Evolutionary conservation across 2,329 filamentous ascomycete genomes (phyloP).

Genomic region (Pestalotiopsis sp.): DNA sequence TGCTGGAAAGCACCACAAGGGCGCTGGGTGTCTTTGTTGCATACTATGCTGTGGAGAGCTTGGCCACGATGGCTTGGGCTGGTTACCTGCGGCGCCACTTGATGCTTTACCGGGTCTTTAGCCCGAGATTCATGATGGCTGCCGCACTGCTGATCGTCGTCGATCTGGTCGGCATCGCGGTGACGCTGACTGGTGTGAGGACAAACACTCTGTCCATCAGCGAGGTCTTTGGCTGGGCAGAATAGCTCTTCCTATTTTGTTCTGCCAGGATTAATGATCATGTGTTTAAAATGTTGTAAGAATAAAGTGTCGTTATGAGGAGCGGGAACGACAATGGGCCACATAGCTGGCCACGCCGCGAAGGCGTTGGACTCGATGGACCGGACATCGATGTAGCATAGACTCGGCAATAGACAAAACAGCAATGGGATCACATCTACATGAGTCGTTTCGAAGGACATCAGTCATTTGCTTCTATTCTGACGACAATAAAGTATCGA

Average conservation of each 20-base stretch:
- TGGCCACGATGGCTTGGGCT: slow-evolving; percentile 90
- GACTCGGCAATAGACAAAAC: neutral
- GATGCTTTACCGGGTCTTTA: slow-evolving; percentile 96
- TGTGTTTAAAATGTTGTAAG: neutral
- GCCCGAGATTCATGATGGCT: slow-evolving; percentile 86
- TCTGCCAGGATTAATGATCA: neutral
- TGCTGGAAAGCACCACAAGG: slow-evolving; percentile 72
- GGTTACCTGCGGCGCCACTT: slow-evolving; percentile 86
- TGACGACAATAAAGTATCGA: too few relatives aligned
- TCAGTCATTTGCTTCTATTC: too few relatives aligned
- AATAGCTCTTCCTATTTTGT: slow-evolving; percentile 31
- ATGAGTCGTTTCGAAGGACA: neutral
- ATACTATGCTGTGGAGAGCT: slow-evolving; percentile 80
- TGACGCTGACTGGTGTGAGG: slow-evolving; percentile 75
- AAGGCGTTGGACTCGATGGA: neutral
- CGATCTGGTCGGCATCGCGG: slow-evolving; percentile 71
- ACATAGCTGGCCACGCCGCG: neutral
- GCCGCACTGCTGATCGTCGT: slow-evolving; percentile 72
- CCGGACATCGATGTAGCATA: neutral
- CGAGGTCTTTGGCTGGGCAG: slow-evolving; percentile 85
- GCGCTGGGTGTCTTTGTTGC: slow-evolving; percentile 75
- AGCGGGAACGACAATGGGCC: neutral
- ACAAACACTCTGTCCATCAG: slow-evolving; percentile 78
- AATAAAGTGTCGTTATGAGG: neutral
- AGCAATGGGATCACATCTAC: neutral